These are phyloP conservation scores for Pyronema domesticum DNA, from an alignment of 495 filamentous ascomycete genomes.

Conservation along the genomic window DNA sequence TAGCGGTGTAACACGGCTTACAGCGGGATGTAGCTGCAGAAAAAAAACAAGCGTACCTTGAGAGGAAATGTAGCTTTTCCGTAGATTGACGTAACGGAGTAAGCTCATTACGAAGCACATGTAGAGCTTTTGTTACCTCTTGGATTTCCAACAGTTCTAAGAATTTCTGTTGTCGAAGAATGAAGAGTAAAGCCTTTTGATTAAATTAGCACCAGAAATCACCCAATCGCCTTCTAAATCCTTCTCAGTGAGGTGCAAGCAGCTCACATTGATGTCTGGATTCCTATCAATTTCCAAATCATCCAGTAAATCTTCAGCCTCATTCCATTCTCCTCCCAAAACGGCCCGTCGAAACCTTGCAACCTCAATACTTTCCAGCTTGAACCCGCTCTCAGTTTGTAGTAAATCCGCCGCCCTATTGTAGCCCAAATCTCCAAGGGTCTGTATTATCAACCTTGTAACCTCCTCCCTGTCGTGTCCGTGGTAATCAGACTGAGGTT, in stretches of 20 bases:
- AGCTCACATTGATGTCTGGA: slow-evolving; percentile 34
- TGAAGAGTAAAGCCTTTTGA: slow-evolving; percentile 43
- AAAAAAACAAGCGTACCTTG: slow-evolving; percentile 39
- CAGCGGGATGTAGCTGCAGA: slow-evolving; percentile 4
- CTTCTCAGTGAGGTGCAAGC: slow-evolving; percentile 9
- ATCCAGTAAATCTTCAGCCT: slow-evolving; percentile 67
- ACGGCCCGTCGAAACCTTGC: slow-evolving; percentile 70
- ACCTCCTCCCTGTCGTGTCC: slow-evolving; percentile 90
- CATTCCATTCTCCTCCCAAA: slow-evolving; percentile 61
- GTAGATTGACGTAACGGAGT: slow-evolving; percentile 72
- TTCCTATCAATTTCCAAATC: slow-evolving; percentile 37
- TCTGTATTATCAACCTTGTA: slow-evolving; percentile 81
- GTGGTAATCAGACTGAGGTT: slow-evolving; percentile 34
- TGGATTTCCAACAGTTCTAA: slow-evolving; percentile 69
- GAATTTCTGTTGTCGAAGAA: slow-evolving; percentile 83
- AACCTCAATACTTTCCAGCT: slow-evolving; percentile 71
- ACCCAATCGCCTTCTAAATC: background rate
- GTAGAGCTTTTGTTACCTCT: slow-evolving; percentile 54
- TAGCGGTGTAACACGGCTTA: slow-evolving; percentile 8
- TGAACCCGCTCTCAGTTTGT: slow-evolving; percentile 66
- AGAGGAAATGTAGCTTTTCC: slow-evolving; percentile 58
- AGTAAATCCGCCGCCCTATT: slow-evolving; percentile 52
- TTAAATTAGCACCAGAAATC: slow-evolving; percentile 18
- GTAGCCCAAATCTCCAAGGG: slow-evolving; percentile 75
- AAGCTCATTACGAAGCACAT: slow-evolving; percentile 69